phyloP scores from a whole-genome alignment of 1,284 basidiomycete species.

The Fomitopsis schrenkii region DNA sequence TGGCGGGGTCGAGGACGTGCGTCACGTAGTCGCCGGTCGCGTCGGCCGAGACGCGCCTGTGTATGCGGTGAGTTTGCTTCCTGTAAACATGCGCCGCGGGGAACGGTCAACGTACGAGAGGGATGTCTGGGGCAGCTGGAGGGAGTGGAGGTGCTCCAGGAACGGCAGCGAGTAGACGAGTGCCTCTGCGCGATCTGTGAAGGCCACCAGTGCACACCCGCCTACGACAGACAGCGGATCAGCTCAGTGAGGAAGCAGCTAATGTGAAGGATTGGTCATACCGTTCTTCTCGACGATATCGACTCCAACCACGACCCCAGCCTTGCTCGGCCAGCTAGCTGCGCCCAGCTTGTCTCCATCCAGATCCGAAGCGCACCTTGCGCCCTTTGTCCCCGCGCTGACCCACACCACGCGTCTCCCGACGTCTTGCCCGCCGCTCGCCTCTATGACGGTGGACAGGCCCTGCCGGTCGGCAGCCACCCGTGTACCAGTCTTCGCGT shows the following conservation, averaged over 20 bases:
- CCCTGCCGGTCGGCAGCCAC: slow-evolving; percentile 43
- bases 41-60: slow-evolving; percentile 48
- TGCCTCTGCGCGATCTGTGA: slow-evolving; percentile 52
- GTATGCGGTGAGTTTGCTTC: not conserved
- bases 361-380: slow-evolving; percentile 49
- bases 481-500: slow-evolving; percentile 49
- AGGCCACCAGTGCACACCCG: slow-evolving; percentile 57
- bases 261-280: slow-evolving; percentile 21
- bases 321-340: slow-evolving; percentile 53
- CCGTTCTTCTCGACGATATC: slow-evolving; percentile 54
- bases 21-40: slow-evolving; percentile 52
- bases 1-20: slow-evolving; percentile 32
- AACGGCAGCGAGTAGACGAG: slow-evolving; percentile 69
- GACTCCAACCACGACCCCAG: slow-evolving; percentile 41
- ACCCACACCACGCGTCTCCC: slow-evolving; percentile 40
- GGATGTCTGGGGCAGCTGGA: slow-evolving; percentile 39
- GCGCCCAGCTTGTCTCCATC: slow-evolving; percentile 57
- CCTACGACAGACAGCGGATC: slow-evolving; percentile 31
- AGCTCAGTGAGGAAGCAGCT: not conserved
- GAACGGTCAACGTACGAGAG: slow-evolving; percentile 35
- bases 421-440: slow-evolving; percentile 16
- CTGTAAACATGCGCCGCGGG: not conserved
- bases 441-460: slow-evolving; percentile 31
- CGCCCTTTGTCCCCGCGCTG: slow-evolving; percentile 54
- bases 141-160: slow-evolving; percentile 51